phyloP scores from a whole-genome alignment of 1,284 basidiomycete genomes.

The Cutaneotrichosporon sp. region DNA sequence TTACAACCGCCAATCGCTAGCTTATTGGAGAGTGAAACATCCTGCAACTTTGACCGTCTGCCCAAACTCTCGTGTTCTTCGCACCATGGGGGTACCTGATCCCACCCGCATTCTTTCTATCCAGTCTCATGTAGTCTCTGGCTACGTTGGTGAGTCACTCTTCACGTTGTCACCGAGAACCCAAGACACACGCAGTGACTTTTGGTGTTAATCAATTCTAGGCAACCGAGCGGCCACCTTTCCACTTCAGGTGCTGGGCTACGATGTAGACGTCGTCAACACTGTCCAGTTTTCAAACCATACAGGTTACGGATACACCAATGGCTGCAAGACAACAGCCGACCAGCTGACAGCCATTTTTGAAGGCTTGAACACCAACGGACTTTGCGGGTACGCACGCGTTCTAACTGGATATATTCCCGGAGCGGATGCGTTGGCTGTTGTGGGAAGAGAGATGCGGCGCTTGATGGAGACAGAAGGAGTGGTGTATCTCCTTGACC shows the following conservation, averaged over 20 bases:
- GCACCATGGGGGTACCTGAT: conserved; percentile 20
- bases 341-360: conserved; percentile 69
- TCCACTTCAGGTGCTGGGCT: conserved; percentile 89
- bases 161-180: neutral
- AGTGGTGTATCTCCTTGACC: conserved; percentile 83
- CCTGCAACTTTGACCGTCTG: neutral
- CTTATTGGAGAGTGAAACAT: neutral
- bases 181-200: neutral
- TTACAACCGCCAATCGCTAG: neutral
- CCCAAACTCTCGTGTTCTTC: neutral
- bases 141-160: conserved; percentile 76
- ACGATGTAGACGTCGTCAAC: conserved; percentile 94
- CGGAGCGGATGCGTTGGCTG: conserved; percentile 71
- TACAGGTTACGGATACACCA: conserved; percentile 73
- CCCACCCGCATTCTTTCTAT: conserved; percentile 59
- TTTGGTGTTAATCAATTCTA: conserved; percentile 7
- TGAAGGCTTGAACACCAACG: conserved; percentile 65
- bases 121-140: conserved; percentile 90
- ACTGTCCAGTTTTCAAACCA: conserved; percentile 91
- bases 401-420: conserved; percentile 89
- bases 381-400: conserved; percentile 63
- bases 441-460: conserved; percentile 65
- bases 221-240: conserved; percentile 83
- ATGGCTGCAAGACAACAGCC: conserved; percentile 70
- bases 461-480: conserved; percentile 55